These are phyloP conservation scores for Gossypium turneri DNA, from an alignment of 345 rosid species.

Conservation along the genomic window DNA sequence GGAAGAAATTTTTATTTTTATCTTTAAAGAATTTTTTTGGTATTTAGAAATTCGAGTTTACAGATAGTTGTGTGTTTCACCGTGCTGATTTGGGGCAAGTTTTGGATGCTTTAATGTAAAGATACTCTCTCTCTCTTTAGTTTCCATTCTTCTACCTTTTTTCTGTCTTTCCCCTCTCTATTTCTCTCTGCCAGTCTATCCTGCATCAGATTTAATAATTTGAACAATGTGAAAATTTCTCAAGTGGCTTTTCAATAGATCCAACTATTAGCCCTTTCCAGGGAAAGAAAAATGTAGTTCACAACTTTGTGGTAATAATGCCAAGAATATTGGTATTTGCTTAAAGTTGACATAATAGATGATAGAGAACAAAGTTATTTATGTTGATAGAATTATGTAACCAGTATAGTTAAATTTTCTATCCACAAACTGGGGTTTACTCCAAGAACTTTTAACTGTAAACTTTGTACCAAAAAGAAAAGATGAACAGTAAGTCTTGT, in stretches of 20 bases:
- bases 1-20: no score
- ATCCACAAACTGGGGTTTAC: not conserved
- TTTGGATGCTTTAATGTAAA: not conserved
- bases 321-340: not conserved
- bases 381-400: not conserved
- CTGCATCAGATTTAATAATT: not conserved
- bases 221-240: not conserved
- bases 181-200: not conserved
- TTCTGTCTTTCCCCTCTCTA: not conserved
- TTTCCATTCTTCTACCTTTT: not conserved
- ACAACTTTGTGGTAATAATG: not conserved
- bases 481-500: not conserved
- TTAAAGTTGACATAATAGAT: not conserved
- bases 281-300: not conserved
- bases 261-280: not conserved
- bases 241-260: not conserved
- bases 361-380: not conserved
- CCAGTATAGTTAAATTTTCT: not conserved
- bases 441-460: not conserved
- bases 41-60: no score
- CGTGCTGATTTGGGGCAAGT: no score
- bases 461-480: not conserved
- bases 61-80: no score
- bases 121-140: not conserved
- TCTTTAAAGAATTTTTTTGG: no score